Evolutionary conservation across 2,329 filamentous ascomycete genomes (phyloP).

Genomic region (Pseudocercospora ulei): DNA sequence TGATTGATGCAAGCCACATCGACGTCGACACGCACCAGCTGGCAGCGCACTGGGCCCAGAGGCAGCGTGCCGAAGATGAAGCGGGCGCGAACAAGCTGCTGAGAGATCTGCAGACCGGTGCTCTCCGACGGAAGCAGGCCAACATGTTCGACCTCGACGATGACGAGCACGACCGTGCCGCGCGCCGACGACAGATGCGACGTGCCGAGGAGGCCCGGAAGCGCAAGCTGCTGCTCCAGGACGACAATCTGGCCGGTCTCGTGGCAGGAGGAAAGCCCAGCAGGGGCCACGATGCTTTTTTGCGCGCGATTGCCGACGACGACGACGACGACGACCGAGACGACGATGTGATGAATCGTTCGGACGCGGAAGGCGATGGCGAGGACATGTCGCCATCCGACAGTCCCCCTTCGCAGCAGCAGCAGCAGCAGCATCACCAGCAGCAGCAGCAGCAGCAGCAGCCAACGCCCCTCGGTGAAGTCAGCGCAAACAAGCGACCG

Average conservation of each 20-base stretch:
- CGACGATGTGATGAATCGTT: conserved; percentile 61
- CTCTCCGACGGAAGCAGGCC: conserved; percentile 67
- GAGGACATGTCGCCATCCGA: conserved; percentile 33
- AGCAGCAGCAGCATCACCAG: conserved; percentile 11
- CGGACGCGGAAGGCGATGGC: conserved; percentile 48
- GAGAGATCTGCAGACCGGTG: conserved; percentile 83
- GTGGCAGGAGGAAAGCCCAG: conserved; percentile 39
- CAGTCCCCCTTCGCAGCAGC: conserved; percentile 25
- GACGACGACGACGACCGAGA: conserved; percentile 49
- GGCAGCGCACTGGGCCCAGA: conserved; percentile 77
- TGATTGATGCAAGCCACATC: conserved; percentile 76
- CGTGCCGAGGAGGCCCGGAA: conserved; percentile 82
- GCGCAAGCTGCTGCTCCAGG: conserved; percentile 75
- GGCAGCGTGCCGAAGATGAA: conserved; percentile 69
- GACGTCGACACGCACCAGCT: conserved; percentile 70
- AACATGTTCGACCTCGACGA: conserved; percentile 61
- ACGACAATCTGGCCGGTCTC: conserved; percentile 84
- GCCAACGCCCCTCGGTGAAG: conserved; percentile 18
- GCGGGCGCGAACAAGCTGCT: conserved; percentile 83
- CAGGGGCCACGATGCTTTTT: conserved; percentile 71
- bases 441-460: conserved; percentile 21
- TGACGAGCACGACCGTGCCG: conserved; percentile 73
- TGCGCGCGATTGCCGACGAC: conserved; percentile 73
- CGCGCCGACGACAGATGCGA: conserved; percentile 68
- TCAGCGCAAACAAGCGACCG: conserved; percentile 28